Conservation (phyloP, 1,284 basidiomycete species). For the Ustilago cynodontis region DNA sequence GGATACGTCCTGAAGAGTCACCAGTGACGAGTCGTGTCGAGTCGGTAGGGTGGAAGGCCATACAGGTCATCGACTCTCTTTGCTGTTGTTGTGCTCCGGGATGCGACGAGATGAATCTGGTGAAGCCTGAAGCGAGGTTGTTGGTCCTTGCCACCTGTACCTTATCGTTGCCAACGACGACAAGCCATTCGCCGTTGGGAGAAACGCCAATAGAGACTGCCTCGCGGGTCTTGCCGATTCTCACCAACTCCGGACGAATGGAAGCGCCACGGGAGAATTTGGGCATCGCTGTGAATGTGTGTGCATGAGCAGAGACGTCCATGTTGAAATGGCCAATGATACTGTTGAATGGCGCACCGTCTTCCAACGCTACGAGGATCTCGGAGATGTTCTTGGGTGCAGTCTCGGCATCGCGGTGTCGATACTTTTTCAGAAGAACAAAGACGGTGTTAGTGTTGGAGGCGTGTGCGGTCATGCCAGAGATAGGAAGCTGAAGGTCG, state of each 20-base stretch:
- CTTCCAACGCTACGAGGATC: constrained; percentile 32
- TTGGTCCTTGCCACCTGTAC: constrained; percentile 76
- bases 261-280: constrained; percentile 41
- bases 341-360: constrained; percentile 49
- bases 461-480: constrained; percentile 79
- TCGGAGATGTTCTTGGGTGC: constrained; percentile 35
- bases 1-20: constrained; percentile 84
- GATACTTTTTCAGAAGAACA: constrained; percentile 76
- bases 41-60: constrained; percentile 88
- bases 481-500: constrained; percentile 76
- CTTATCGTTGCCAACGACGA: constrained; percentile 83
- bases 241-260: constrained; percentile 70
- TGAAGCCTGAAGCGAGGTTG: constrained; percentile 73
- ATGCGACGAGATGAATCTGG: constrained; percentile 78
- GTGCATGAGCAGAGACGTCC: constrained; percentile 17
- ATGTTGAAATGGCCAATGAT: constrained; percentile 57
- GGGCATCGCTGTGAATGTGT: constrained; percentile 17
- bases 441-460: constrained; percentile 78
- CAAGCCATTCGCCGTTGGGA: constrained; percentile 83
- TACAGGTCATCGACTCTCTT: constrained; percentile 77
- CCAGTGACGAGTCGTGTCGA: constrained; percentile 92
- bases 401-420: constrained; percentile 39
- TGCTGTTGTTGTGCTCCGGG: constrained; percentile 31
- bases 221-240: constrained; percentile 73
- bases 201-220: constrained; percentile 76